Conservation (phyloP, 176 grass and related monocot species). For the Ensete ventricosum region DNA sequence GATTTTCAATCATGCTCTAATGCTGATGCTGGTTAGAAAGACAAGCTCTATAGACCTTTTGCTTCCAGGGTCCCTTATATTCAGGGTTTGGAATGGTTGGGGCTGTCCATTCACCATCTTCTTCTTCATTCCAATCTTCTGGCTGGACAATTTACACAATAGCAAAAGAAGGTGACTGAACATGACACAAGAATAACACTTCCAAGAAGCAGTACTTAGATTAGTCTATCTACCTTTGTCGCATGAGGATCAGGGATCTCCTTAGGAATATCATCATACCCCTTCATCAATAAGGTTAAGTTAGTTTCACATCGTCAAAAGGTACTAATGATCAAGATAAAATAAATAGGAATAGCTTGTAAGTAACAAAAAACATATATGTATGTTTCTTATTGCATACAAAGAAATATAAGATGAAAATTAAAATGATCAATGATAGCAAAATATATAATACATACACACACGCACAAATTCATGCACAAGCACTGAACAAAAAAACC, state of each 20-base stretch:
- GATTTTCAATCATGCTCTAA: background rate
- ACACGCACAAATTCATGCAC: too few relatives aligned
- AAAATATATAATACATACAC: too few relatives aligned
- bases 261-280: constrained; percentile 53
- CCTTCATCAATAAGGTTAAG: constrained; percentile 25
- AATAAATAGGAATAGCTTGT: background rate
- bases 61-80: constrained; percentile 47
- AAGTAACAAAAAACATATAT: background rate
- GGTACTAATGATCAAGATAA: background rate
- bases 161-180: background rate
- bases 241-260: constrained; percentile 47
- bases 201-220: background rate
- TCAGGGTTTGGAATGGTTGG: constrained; percentile 50
- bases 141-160: constrained; percentile 28
- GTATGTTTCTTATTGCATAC: too few relatives aligned
- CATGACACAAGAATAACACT: background rate
- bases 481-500: too few relatives aligned
- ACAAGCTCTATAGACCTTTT: constrained; percentile 19
- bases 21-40: background rate
- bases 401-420: background rate
- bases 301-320: background rate
- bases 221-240: constrained; percentile 36
- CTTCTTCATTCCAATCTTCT: constrained; percentile 53
- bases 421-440: too few relatives aligned
- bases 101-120: constrained; percentile 63